Evolutionary conservation across 306 rosid genomes (phyloP).

Genomic region (Fragaria vesca): DNA sequence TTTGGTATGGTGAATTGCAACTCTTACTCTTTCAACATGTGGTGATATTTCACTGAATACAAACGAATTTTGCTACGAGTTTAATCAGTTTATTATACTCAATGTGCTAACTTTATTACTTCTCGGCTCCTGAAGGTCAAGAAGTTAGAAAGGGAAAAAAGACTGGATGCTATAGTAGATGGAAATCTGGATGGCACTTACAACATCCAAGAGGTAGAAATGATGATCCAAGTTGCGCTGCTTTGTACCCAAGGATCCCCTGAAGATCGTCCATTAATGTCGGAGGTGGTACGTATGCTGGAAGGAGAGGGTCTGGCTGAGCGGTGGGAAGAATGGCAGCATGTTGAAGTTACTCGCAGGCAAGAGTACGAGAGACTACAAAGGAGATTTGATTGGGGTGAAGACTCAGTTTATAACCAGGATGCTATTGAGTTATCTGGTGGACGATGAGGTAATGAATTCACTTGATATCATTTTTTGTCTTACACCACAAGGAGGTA

Average conservation of each 20-base stretch:
- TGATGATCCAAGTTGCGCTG: constrained; percentile 91
- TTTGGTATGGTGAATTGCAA: background rate
- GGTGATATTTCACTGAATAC: background rate
- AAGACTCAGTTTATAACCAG: constrained; percentile 83
- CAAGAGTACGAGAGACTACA: constrained; percentile 86
- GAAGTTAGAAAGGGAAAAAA: constrained; percentile 87
- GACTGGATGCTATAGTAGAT: constrained; percentile 77
- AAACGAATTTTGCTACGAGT: background rate
- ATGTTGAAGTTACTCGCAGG: constrained; percentile 81
- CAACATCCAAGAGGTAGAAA: constrained; percentile 79
- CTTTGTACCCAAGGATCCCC: constrained; percentile 95
- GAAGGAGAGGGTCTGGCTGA: constrained; percentile 99
- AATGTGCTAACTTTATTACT: constrained; percentile 13
- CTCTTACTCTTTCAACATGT: background rate
- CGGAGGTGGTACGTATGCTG: constrained; percentile 94
- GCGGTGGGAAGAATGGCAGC: constrained; percentile 99
- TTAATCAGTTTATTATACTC: constrained; percentile 11
- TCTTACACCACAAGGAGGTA: constrained; percentile 13
- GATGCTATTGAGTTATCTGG: constrained; percentile 96
- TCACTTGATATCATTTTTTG: constrained; percentile 11
- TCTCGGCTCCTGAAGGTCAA: constrained; percentile 57
- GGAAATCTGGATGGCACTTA: constrained; percentile 58
- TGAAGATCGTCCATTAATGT: constrained; percentile 93
- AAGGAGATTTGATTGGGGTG: constrained; percentile 98
- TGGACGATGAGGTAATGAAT: constrained; percentile 57